These are phyloP conservation scores for Lipomyces yamanashiensis DNA, from an alignment of 805 yeast genomes.

Conservation along the genomic window DNA sequence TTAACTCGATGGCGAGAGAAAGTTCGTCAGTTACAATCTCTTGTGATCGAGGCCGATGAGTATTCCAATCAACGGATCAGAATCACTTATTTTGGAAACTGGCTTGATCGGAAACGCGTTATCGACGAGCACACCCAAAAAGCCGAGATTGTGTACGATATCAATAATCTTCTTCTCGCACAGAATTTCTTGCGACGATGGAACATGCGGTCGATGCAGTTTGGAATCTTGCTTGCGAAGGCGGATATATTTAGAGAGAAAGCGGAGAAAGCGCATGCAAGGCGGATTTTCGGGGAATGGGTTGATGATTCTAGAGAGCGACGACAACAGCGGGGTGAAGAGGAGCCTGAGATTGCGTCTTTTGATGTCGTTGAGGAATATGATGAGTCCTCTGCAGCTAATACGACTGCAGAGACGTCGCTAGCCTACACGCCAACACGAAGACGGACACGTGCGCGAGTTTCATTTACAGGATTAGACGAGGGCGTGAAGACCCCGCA, in stretches of 20 bases:
- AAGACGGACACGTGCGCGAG: constrained; percentile 3
- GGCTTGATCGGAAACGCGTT: constrained; percentile 3
- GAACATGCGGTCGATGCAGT: constrained; percentile 26
- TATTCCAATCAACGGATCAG: neutral
- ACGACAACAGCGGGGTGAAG: neutral
- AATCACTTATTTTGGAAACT: neutral
- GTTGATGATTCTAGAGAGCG: constrained; percentile 22
- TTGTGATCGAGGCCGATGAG: neutral
- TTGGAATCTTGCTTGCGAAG: constrained; percentile 23
- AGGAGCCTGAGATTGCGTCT: neutral
- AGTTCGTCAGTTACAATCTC: neutral
- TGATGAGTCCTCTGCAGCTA: neutral
- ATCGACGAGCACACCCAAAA: constrained; percentile 1
- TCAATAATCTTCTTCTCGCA: constrained; percentile 26
- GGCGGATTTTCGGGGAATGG: constrained; percentile 25
- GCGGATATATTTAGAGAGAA: constrained; percentile 26
- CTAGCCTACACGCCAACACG: constrained; percentile 15
- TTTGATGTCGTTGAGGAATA: constrained; percentile 2
- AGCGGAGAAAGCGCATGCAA: neutral
- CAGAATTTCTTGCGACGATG: constrained; percentile 27
- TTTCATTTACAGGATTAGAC: constrained; percentile 1
- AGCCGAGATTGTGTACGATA: constrained; percentile 24
- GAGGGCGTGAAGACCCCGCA: constrained; percentile 18
- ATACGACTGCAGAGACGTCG: neutral
- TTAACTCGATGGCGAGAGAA: constrained; percentile 5